Base-by-base conservation (phyloP, 2,329 filamentous ascomycete genomes). In the Penicillium sp. region DNA sequence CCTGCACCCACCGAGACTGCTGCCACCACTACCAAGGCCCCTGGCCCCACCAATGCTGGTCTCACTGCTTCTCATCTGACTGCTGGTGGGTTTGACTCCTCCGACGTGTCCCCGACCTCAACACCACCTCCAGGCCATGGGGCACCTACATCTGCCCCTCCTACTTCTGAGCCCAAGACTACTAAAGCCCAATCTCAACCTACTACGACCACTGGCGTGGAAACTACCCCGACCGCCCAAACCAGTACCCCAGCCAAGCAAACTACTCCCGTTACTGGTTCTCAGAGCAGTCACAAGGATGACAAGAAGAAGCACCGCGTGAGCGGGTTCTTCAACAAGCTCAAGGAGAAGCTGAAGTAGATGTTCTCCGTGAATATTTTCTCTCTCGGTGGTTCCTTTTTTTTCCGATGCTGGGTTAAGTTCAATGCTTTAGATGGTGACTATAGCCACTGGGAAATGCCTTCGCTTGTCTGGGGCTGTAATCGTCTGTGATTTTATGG, bases 231-330 rank as follows among this genome's bases (percentile, higher is more conserved):
- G 11, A 53, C 62, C 14, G 53, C 58, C 9, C 55, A 63, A 44
- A 53, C 62, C 12, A 67, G 64, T 43, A 63, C 57, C 15, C 49
- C 37, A 11, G 37, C 66, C 8, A 67, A 68, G 55, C 53, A 40
- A 22, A 22, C n/a, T 40, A 12, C 37, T 37, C 15, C 60, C 27
- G 48, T 57, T 8, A 51, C 27, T 23, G 23, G 43, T 33, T 68
- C 68, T 54, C 58, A 72, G 14, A 59, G 71, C 9, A 52, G 57
- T 27, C 54, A 62, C 14, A 73, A 75, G 52, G 74, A 77, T 15
- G 80, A 84, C 49, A 85, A 84, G 76, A 89, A 88, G 79, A 87
- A 85, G 78, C 79, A 83, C 72, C 80, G 86, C 51, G 65, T 87
- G 56, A 88, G 85, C 73, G 75, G 80, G 51, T 82, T 89, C 65